Conservation (phyloP, 2,329 filamentous ascomycete species). For the Aureobasidium vineae region DNA sequence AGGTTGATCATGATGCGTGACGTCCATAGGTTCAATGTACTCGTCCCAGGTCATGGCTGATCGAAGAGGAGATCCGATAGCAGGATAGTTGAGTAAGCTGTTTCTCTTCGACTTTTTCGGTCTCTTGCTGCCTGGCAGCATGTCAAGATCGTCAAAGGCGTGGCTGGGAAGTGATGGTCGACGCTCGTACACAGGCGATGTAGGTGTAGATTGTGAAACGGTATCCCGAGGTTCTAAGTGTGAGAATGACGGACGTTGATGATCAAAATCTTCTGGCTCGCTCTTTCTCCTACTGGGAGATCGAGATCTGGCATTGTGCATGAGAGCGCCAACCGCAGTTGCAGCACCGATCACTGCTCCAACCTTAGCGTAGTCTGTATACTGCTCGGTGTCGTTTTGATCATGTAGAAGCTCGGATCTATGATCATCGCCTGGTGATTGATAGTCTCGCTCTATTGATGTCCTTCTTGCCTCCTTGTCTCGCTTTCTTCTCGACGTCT, state of each 20-base stretch:
- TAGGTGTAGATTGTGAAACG: conserved; percentile 10
- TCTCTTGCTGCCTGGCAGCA: conserved; percentile 40
- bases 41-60: conserved; percentile 48
- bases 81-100: conserved; percentile 44
- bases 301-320: background rate
- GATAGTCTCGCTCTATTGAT: background rate
- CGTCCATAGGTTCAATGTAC: conserved; percentile 38
- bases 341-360: conserved; percentile 5
- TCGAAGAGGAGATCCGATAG: conserved; percentile 46
- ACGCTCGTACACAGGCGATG: conserved; percentile 18
- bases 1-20: background rate
- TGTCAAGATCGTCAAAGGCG: conserved; percentile 39
- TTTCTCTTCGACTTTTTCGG: conserved; percentile 49
- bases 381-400: background rate
- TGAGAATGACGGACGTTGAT: background rate
- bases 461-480: conserved; percentile 43
- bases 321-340: background rate
- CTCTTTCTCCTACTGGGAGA: conserved; percentile 4
- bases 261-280: conserved; percentile 8
- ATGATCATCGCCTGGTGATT: background rate
- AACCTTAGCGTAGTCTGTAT: background rate
- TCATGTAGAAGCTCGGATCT: background rate
- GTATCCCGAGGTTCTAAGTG: background rate
- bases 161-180: conserved; percentile 36
- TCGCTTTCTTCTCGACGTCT: conserved; percentile 31